Percentiles rank a stretch among this genome's conserved stretches.
phyloP scores from a whole-genome alignment of 345 rosid species.

The Boechera retrofracta region DNA sequence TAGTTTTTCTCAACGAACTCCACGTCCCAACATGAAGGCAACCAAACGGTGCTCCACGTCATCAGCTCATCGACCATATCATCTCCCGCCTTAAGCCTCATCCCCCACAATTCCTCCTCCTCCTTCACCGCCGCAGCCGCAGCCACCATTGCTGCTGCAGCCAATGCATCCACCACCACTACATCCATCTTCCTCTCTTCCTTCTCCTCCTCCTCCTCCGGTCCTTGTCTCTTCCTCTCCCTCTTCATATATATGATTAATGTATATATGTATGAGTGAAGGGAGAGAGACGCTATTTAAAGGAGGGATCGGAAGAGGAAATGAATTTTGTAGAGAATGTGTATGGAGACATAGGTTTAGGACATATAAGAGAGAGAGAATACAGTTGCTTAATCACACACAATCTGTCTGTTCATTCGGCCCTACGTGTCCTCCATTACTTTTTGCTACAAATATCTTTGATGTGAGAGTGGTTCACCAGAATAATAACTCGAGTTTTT shows the following conservation, averaged over 20 bases:
- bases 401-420: slow-evolving; percentile 43
- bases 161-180: slow-evolving; percentile 43
- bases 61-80: slow-evolving; percentile 37
- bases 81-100: slow-evolving; percentile 24
- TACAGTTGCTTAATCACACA: slow-evolving; percentile 35
- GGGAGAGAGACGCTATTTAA: slow-evolving; percentile 25
- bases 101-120: slow-evolving; percentile 39
- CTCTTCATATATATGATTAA: slow-evolving; percentile 34
- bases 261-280: slow-evolving; percentile 25
- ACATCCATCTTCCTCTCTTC: slow-evolving; percentile 15
- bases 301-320: slow-evolving; percentile 17
- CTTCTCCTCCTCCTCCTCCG: background rate
- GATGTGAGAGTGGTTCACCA: slow-evolving; percentile 23
- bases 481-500: slow-evolving; percentile 20
- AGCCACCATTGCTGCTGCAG: slow-evolving; percentile 40
- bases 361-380: slow-evolving; percentile 38
- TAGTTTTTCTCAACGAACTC: slow-evolving; percentile 45
- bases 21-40: slow-evolving; percentile 43
- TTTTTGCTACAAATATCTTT: slow-evolving; percentile 30
- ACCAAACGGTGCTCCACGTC: slow-evolving; percentile 41
- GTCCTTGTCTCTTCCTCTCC: slow-evolving; percentile 32
- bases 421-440: slow-evolving; percentile 48
- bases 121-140: slow-evolving; percentile 44
- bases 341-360: slow-evolving; percentile 42
- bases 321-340: slow-evolving; percentile 29